phyloP scores from a whole-genome alignment of 1,284 basidiomycete genomes.

The Dichomitus squalens region DNA sequence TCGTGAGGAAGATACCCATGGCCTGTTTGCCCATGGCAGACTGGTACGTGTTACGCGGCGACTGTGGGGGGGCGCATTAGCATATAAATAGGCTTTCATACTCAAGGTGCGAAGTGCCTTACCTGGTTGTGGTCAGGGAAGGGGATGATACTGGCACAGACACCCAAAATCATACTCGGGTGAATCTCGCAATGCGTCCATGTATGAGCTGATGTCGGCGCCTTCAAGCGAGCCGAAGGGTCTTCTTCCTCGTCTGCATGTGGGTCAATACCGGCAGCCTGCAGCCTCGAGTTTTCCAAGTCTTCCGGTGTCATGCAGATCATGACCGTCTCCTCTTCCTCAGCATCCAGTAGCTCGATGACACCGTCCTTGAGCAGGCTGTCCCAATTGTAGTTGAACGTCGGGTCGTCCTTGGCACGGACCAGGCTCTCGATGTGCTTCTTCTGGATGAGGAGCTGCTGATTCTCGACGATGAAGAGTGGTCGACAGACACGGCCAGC shows the following conservation, averaged over 20 bases:
- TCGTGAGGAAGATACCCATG: slow-evolving; percentile 98
- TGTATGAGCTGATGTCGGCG: slow-evolving; percentile 79
- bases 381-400: slow-evolving; percentile 76
- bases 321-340: slow-evolving; percentile 99
- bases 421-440: slow-evolving; percentile 82
- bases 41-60: slow-evolving; percentile 99
- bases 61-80: slow-evolving; percentile 67
- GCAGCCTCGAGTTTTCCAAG: slow-evolving; percentile 81
- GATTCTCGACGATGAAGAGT: slow-evolving; percentile 95
- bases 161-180: slow-evolving; percentile 98
- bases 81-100: slow-evolving; percentile 20
- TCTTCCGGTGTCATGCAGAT: slow-evolving; percentile 99
- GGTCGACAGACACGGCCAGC: slow-evolving; percentile 96
- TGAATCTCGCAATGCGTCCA: slow-evolving; percentile 99
- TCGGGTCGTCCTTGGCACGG: slow-evolving; percentile 38
- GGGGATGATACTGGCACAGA: slow-evolving; percentile 98
- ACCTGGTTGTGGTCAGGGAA: slow-evolving; percentile 99
- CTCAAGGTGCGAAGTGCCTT: slow-evolving; percentile 29
- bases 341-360: slow-evolving; percentile 95
- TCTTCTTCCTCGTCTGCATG: slow-evolving; percentile 72
- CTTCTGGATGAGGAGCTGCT: slow-evolving; percentile 83
- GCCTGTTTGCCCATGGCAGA: slow-evolving; percentile 99
- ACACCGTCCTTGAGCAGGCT: slow-evolving; percentile 87
- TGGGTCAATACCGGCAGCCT: slow-evolving; percentile 63
- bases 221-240: slow-evolving; percentile 86